Evolutionary conservation across 164 flowering plant genomes (phyloP).

Genomic region (Dillenia turbinata): DNA sequence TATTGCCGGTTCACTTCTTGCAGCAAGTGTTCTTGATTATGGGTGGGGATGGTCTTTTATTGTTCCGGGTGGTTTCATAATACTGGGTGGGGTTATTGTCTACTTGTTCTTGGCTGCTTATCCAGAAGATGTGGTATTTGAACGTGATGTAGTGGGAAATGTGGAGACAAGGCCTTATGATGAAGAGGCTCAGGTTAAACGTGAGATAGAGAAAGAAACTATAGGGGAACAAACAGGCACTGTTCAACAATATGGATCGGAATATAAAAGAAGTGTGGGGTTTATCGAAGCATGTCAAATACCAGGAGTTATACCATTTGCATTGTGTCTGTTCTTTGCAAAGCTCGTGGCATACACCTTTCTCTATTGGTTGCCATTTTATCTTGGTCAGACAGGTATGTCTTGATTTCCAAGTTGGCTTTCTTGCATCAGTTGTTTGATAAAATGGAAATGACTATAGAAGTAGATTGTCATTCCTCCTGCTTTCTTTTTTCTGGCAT

Average conservation of each 20-base stretch:
- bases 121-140: conserved; percentile 81
- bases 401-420: background rate
- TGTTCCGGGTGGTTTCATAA: conserved; percentile 64
- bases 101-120: conserved; percentile 75
- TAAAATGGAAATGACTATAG: no score
- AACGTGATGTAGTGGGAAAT: conserved; percentile 5
- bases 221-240: conserved; percentile 10
- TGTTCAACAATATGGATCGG: conserved; percentile 17
- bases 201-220: conserved; percentile 8
- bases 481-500: no score
- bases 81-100: conserved; percentile 64
- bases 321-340: conserved; percentile 82
- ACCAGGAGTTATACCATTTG: conserved; percentile 92
- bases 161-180: conserved; percentile 21
- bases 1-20: conserved; percentile 77
- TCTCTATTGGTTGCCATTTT: conserved; percentile 92
- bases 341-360: conserved; percentile 98
- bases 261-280: conserved; percentile 49
- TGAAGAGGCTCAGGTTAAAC: conserved; percentile 28
- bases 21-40: conserved; percentile 62
- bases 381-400: conserved; percentile 85
- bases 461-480: no score
- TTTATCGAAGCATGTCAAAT: conserved; percentile 67
- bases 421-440: background rate
- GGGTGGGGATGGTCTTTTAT: conserved; percentile 99